Evolutionary conservation across 352 stramenopile species (phyloP), one percentile per base, ranked within the genome.

Genomic region (Globisporangium irregulare): DNA sequence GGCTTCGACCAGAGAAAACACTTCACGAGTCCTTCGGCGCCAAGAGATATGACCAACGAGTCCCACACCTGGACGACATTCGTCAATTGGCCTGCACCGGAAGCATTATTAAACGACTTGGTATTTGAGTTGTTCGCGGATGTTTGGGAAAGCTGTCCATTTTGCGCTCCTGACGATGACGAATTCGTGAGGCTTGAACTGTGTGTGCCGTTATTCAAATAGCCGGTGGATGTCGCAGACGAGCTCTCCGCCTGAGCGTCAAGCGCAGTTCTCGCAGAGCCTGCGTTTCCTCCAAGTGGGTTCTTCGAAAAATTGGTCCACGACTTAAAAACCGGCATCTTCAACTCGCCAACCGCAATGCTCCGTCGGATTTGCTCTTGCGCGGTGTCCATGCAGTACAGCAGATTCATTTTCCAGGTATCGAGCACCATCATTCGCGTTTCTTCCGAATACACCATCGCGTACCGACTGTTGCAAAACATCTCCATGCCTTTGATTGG

Each of bases 1-100:
- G 87, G 87, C 53, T 94, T 86, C 8, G 81, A 81, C 86, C 87
- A 95, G 32, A 93, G 58, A 62, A 92, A 95, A 38, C 85, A 93
- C 67, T 92, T 94, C 3, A 90, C 69, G 1, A 95, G 70, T 32
- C 87, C 87, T 73, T 95, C 81, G 1, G 82, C 79, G 18, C 87
- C 87, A 0, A 95, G 70, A 3, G 84, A 93, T 24, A 95, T 72
- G 22, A 95, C 79, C 7, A 94, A 57, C 27, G 84, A 86, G 66
- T 94, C 84, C 86, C 86, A 94, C 8, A 76, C 50, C 38, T 76
- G 75, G 18, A 61, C 41, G 1, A 24, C 4, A 18, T 59, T 50
- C 0, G 12, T 29, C 20, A 54, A 24, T 10, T 61, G 38, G 1
- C 53, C 58, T 3, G 32, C 20, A 9, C 36, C 25, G 32, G 41